Evolutionary conservation across 2,329 filamentous ascomycete genomes (phyloP), one percentile per base, ranked within the genome.

Genomic region (Colletotrichum sidae): DNA sequence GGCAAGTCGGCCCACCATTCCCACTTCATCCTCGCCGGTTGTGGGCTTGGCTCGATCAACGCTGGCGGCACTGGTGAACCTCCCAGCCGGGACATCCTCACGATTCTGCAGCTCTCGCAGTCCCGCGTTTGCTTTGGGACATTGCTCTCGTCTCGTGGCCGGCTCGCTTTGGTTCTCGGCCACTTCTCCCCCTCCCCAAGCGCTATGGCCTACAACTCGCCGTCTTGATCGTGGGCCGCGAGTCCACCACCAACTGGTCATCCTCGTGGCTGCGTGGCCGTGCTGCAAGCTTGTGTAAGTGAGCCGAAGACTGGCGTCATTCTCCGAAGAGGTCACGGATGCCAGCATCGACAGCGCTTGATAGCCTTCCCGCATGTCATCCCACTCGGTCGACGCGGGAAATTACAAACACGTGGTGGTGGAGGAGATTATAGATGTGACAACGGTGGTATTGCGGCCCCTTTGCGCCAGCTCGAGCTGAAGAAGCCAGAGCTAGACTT

Each of bases 1-100:
- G 34, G 38, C 8, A 25, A n/a, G 39, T n/a, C 8, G 11, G 39
- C 25, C 25, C 45, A 42, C 17, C 37, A 51, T 55, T 39, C 45
- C 62, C 45, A 45, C 45, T 55, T 55, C 13, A 34, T 55, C 17
- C 52, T 34, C n/a, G 10, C 37, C 61, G n/a, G 50, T 60, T 25
- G 25, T 25, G 25, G 50, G n/a, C 51, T 56, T 56, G 38, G 53
- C 50, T 45, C n/a, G 57, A 55, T n/a, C n/a, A n/a, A n/a, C n/a
- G n/a, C n/a, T n/a, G n/a, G n/a, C n/a, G n/a, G n/a, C n/a, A n/a
- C n/a, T n/a, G 56, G 39, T 13, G 54, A 56, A 47, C 35, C 11
- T 17, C 17, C 49, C 38, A 54, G 38, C n/a, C n/a, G 17, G 45
- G 41, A 45, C 53, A 57, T 46, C 17, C 46, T 13, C 42, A 38